phyloP scores from a whole-genome alignment of 352 stramenopile genomes.

The Phytopythium litorale region DNA sequence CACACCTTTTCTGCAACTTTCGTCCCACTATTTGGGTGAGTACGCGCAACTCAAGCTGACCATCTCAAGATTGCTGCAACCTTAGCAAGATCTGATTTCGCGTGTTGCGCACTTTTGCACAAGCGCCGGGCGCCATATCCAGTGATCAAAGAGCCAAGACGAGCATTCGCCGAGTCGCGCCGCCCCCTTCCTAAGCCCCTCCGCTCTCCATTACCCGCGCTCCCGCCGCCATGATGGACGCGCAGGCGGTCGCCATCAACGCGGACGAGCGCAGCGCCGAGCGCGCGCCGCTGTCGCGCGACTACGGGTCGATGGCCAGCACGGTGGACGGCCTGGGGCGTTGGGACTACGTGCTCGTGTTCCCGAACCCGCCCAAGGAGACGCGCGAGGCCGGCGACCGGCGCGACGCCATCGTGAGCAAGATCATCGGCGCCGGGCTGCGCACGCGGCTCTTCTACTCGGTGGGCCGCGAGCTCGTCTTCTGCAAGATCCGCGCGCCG shows the following conservation, averaged over 20 bases:
- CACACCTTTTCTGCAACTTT: neutral
- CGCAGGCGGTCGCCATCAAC: conserved; percentile 5
- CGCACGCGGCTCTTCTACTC: conserved; percentile 78
- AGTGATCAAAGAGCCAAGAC: neutral
- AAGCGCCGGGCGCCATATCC: neutral
- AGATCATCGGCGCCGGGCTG: conserved; percentile 55
- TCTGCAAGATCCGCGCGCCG: conserved; percentile 78
- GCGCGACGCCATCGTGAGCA: conserved; percentile 77
- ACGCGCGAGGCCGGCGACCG: conserved; percentile 56
- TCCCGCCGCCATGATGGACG: neutral
- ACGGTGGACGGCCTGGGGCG: conserved; percentile 23
- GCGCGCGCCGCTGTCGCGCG: conserved; percentile 24
- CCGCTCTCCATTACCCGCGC: neutral
- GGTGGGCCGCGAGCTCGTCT: conserved; percentile 56
- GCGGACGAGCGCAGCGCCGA: neutral
- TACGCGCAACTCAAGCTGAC: neutral
- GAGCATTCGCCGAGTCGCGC: neutral
- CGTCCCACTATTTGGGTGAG: neutral
- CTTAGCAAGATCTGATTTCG: neutral
- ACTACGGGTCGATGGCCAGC: conserved; percentile 43
- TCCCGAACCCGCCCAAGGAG: conserved; percentile 66
- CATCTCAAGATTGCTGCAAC: neutral
- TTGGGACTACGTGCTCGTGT: conserved; percentile 87
- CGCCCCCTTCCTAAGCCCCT: neutral
- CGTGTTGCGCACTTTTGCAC: neutral